A percentile compares a stretch with the other conserved stretches of the same genome.
These are phyloP conservation scores for Moesziomyces parantarcticus DNA, from an alignment of 1,284 basidiomycete genomes.

Conservation along the genomic window DNA sequence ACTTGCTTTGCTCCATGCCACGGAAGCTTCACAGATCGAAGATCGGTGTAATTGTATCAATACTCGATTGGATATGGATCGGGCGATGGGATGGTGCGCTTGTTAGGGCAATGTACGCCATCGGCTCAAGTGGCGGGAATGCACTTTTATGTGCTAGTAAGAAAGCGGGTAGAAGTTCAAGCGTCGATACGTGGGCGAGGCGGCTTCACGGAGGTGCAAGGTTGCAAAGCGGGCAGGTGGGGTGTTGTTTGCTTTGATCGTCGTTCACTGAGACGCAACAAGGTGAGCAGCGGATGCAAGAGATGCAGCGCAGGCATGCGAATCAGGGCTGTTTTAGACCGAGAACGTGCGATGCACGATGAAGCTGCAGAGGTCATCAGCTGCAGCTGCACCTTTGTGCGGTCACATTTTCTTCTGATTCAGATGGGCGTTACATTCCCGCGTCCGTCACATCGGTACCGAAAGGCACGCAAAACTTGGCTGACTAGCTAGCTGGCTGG, in stretches of 20 bases:
- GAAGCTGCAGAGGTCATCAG: too few species aligned
- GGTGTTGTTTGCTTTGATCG: neutral
- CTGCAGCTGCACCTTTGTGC: neutral
- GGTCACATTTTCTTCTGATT: neutral
- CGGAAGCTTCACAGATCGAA: neutral
- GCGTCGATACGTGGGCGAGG: neutral
- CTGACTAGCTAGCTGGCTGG: too few species aligned
- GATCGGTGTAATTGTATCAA: neutral
- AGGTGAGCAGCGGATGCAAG: too few species aligned
- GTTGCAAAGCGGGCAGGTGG: too few species aligned
- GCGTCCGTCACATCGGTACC: too few species aligned
- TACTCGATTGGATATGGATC: neutral
- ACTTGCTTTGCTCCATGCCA: neutral
- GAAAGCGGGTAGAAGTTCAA: neutral
- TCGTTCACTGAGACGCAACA: too few species aligned
- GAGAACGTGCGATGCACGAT: neutral
- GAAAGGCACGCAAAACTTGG: too few species aligned
- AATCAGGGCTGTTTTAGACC: neutral
- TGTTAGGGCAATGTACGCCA: too few species aligned
- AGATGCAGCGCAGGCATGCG: neutral
- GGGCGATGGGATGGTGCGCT: too few species aligned
- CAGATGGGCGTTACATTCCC: neutral
- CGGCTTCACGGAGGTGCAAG: neutral
- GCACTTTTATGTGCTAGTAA: too few species aligned
- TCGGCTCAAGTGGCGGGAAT: too few species aligned